A percentile compares a stretch with the other conserved stretches of the same genome.
Evolutionary conservation across 257 asterid genomes (phyloP).

Genomic region (Salvia rosmarinus): DNA sequence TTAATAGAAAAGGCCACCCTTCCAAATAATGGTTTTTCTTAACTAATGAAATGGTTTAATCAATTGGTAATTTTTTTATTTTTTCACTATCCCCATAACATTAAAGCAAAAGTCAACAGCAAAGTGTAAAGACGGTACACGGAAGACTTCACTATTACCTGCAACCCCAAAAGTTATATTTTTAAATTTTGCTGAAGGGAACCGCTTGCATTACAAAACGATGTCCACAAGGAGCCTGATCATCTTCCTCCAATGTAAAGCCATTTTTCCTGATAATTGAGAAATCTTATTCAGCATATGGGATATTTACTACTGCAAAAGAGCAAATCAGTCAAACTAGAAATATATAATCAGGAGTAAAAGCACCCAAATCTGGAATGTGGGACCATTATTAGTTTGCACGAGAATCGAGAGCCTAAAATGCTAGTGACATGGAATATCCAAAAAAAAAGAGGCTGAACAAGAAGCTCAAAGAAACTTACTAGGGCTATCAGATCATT

Average conservation of each 20-base stretch:
- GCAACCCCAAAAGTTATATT: slow-evolving; percentile 78
- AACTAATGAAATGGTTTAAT: not conserved
- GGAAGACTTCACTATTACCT: slow-evolving; percentile 50
- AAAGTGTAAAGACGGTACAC: not conserved
- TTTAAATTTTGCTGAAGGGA: slow-evolving; percentile 98
- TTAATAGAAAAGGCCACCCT: not conserved
- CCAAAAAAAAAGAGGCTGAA: not conserved
- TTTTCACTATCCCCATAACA: slow-evolving; percentile 12
- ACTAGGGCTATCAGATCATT: not conserved
- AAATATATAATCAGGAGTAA: slow-evolving; percentile 24
- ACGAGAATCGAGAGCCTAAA: not conserved
- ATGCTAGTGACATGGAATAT: slow-evolving; percentile 19
- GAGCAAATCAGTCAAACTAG: not conserved
- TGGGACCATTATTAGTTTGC: slow-evolving; percentile 3
- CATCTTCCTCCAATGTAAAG: slow-evolving; percentile 77
- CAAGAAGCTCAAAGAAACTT: slow-evolving; percentile 20
- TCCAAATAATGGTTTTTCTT: slow-evolving; percentile 12
- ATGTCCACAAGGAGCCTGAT: slow-evolving; percentile 78
- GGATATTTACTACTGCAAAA: slow-evolving; percentile 24
- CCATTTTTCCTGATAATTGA: slow-evolving; percentile 81
- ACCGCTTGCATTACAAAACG: slow-evolving; percentile 88
- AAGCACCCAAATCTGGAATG: slow-evolving; percentile 12
- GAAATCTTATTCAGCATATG: slow-evolving; percentile 22
- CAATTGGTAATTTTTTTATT: not conserved
- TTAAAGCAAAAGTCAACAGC: not conserved